phyloP scores from a whole-genome alignment of 352 stramenopile species.

The Globisporangium emineosum region DNA sequence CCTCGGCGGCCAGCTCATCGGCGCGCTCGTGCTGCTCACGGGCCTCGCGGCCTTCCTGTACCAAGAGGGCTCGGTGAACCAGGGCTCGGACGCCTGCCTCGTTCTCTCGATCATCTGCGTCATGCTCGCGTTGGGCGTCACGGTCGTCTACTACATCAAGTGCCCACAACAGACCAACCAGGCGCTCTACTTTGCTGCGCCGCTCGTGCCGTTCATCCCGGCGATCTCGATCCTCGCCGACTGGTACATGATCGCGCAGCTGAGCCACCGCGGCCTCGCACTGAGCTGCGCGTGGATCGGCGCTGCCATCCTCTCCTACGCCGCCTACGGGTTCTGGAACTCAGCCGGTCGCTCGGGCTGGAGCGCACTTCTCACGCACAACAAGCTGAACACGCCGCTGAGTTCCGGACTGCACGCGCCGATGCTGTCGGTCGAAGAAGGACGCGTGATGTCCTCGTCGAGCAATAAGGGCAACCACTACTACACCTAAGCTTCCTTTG shows the following conservation, averaged over 20 bases:
- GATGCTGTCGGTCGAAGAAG: slow-evolving; percentile 8
- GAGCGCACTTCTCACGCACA: neutral
- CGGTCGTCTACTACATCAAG: slow-evolving; percentile 40
- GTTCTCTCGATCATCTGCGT: slow-evolving; percentile 44
- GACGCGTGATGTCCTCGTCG: neutral
- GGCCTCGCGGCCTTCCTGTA: slow-evolving; percentile 49
- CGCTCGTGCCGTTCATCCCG: slow-evolving; percentile 55
- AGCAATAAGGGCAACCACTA: slow-evolving; percentile 8
- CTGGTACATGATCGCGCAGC: slow-evolving; percentile 64
- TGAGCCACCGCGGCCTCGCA: slow-evolving; percentile 29
- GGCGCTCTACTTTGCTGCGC: slow-evolving; percentile 32
- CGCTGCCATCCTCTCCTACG: slow-evolving; percentile 46
- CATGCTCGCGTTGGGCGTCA: slow-evolving; percentile 29
- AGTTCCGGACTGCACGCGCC: slow-evolving; percentile 1
- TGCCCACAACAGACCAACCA: slow-evolving; percentile 36
- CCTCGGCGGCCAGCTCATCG: slow-evolving; percentile 32
- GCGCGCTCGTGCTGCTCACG: slow-evolving; percentile 30
- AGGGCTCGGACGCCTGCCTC: slow-evolving; percentile 28
- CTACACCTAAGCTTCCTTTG: too few species aligned
- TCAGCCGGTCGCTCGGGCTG: slow-evolving; percentile 25
- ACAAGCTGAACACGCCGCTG: neutral
- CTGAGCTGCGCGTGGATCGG: slow-evolving; percentile 44
- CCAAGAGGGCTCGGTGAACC: slow-evolving; percentile 51
- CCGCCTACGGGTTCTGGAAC: slow-evolving; percentile 45
- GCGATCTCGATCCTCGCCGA: slow-evolving; percentile 50